These are phyloP conservation scores for Leccinum subgranulosum DNA, from an alignment of 768 basidiomycete genomes.

Conservation along the genomic window DNA sequence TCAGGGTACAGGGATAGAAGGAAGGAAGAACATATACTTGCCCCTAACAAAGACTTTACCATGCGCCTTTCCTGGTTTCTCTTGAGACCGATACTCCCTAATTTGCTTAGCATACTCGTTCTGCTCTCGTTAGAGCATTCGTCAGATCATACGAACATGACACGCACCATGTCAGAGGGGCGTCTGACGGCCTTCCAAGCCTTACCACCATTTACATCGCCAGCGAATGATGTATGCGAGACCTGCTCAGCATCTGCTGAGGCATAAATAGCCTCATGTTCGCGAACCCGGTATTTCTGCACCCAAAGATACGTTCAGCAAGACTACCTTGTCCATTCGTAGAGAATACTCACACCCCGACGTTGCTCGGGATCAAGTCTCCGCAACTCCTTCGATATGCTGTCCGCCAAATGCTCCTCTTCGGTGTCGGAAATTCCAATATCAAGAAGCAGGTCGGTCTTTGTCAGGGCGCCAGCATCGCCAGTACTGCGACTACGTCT, in stretches of 20 bases:
- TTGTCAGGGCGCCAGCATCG: constrained; percentile 53
- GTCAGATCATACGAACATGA: background rate
- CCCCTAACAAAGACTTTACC: constrained; percentile 97
- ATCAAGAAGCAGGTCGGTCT: constrained; percentile 35
- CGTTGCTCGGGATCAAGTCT: constrained; percentile 43
- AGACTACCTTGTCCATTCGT: background rate
- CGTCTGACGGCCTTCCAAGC: constrained; percentile 88
- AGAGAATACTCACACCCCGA: constrained; percentile 20
- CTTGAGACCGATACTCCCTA: constrained; percentile 71
- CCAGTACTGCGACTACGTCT: constrained; percentile 78
- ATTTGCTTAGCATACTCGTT: constrained; percentile 94
- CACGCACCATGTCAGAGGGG: constrained; percentile 89
- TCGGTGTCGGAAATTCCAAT: constrained; percentile 37
- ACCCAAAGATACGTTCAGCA: constrained; percentile 3
- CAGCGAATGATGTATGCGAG: constrained; percentile 67
- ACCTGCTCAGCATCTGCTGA: constrained; percentile 70
- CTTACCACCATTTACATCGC: constrained; percentile 75
- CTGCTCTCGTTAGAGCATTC: constrained; percentile 38
- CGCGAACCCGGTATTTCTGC: constrained; percentile 79
- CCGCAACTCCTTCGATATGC: constrained; percentile 70
- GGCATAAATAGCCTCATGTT: constrained; percentile 80
- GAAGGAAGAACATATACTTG: constrained; percentile 27
- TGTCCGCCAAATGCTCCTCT: constrained; percentile 60
- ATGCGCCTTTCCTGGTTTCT: constrained; percentile 74
- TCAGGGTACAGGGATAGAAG: background rate